These are phyloP conservation scores for Helichrysum umbraculigerum DNA, from an alignment of 129 eudicot species.

Conservation along the genomic window DNA sequence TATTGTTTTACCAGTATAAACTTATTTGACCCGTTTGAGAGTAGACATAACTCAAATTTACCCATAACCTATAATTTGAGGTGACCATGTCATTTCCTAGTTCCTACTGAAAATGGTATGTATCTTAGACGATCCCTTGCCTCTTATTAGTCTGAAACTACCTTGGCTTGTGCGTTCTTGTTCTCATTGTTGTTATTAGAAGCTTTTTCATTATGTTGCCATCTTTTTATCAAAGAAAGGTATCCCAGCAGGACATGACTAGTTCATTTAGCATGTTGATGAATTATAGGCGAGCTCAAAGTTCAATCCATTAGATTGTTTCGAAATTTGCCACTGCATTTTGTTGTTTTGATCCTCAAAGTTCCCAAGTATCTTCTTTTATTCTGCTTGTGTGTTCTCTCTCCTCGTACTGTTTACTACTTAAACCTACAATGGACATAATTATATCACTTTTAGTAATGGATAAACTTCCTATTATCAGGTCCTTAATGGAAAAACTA, in stretches of 20 bases:
- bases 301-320: not conserved
- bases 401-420: not conserved
- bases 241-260: not conserved
- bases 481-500: constrained; percentile 80
- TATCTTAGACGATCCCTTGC: not conserved
- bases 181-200: not conserved
- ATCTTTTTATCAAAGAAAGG: not conserved
- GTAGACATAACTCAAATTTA: no score
- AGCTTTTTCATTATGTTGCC: not conserved
- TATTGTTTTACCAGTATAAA: not conserved
- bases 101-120: no score
- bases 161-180: not conserved
- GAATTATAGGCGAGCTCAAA: not conserved
- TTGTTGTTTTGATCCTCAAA: not conserved
- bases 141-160: not conserved
- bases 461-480: constrained; percentile 88
- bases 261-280: not conserved
- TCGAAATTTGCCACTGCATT: not conserved
- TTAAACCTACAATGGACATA: not conserved
- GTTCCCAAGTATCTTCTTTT: not conserved
- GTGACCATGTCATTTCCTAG: no score
- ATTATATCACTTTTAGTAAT: constrained; percentile 16
- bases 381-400: not conserved
- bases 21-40: not conserved
- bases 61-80: no score